phyloP scores from a whole-genome alignment of 2,329 filamentous ascomycete genomes.

The Botrytis hyacinthi region DNA sequence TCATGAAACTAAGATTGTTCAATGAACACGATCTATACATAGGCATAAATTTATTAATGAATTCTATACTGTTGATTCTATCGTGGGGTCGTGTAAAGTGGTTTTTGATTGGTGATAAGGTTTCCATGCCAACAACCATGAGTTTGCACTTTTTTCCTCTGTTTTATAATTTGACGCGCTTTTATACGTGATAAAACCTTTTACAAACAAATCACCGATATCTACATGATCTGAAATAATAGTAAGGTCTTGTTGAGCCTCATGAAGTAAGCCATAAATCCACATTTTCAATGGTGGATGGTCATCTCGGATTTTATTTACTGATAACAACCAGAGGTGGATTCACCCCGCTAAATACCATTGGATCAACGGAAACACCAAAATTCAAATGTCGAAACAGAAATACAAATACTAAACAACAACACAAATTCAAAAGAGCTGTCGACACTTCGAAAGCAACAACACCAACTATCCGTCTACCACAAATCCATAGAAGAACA shows the following conservation, averaged over 20 bases:
- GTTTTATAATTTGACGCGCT: neutral
- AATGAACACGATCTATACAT: neutral
- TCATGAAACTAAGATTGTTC: neutral
- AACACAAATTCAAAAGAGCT: neutral
- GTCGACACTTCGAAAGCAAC: neutral
- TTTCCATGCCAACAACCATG: conserved; percentile 19
- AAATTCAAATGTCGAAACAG: conserved; percentile 13
- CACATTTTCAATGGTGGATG: neutral
- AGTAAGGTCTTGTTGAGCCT: neutral
- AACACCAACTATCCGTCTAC: neutral
- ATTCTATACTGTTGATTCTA: neutral
- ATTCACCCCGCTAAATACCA: conserved; percentile 22
- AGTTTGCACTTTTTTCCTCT: conserved; percentile 6
- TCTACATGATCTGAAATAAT: neutral
- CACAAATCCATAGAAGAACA: neutral
- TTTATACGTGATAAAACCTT: neutral
- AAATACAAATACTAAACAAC: conserved; percentile 10
- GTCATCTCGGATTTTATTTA: conserved; percentile 2
- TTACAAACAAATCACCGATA: neutral
- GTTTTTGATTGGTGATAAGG: conserved; percentile 19
- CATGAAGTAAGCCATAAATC: conserved; percentile 21
- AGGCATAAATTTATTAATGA: neutral
- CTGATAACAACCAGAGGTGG: conserved; percentile 17
- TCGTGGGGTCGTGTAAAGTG: conserved; percentile 17
- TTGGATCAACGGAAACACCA: conserved; percentile 21